These are phyloP conservation scores for Lanzia echinophila DNA, from an alignment of 2,329 filamentous ascomycete genomes.

Conservation along the genomic window DNA sequence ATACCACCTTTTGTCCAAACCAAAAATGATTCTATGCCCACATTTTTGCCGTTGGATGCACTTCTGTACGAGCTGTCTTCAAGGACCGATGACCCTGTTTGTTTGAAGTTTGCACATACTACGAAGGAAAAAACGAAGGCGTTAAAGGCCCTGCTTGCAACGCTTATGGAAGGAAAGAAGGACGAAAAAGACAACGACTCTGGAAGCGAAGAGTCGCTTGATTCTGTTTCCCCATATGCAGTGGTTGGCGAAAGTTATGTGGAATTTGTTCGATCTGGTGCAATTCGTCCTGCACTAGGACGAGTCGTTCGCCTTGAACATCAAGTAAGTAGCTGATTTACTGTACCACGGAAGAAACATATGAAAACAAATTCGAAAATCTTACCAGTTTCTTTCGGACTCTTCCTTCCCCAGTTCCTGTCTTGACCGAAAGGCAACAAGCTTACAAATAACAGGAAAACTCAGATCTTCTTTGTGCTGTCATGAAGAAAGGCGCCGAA, in stretches of 20 bases:
- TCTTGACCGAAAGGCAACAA: not conserved
- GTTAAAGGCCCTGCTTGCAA: not conserved
- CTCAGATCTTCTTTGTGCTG: not conserved
- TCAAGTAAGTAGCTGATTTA: not conserved
- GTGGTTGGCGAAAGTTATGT: slow-evolving; percentile 19
- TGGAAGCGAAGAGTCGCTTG: no score
- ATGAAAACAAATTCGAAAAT: not conserved
- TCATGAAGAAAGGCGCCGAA: not conserved
- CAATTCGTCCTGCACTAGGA: slow-evolving; percentile 16
- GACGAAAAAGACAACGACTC: not conserved
- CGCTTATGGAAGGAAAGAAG: not conserved
- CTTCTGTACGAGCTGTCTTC: no score
- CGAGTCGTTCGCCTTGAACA: not conserved
- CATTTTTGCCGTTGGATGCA: no score
- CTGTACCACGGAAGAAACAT: not conserved
- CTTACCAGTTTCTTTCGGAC: no score
- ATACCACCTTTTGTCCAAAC: no score
- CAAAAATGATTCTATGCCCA: no score
- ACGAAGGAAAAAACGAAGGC: not conserved
- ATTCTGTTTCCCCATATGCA: slow-evolving; percentile 14
- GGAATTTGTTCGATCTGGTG: slow-evolving; percentile 16
- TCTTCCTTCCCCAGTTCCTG: not conserved
- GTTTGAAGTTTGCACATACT: not conserved
- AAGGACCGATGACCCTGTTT: no score
- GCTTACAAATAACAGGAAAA: not conserved